Evolutionary conservation across 257 asterid genomes (phyloP).

Genomic region (Capsicum baccatum): DNA sequence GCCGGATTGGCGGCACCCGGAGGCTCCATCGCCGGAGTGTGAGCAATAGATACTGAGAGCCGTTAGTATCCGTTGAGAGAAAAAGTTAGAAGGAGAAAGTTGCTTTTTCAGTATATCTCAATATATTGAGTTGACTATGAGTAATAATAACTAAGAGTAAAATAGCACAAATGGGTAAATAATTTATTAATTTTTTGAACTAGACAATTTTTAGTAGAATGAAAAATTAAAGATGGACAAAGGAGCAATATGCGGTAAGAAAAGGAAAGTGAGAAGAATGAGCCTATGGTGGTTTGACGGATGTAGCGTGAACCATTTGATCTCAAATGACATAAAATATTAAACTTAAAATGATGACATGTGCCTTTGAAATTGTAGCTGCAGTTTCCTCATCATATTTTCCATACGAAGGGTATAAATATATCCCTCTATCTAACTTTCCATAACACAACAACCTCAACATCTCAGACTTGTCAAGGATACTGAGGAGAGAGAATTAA

Average conservation of each 20-base stretch:
- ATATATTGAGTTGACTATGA: too few relatives aligned
- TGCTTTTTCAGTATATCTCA: too few relatives aligned
- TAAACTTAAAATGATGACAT: not conserved
- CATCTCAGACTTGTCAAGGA: not conserved
- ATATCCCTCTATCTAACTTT: not conserved
- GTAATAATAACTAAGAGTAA: too few relatives aligned
- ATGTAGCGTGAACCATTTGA: conserved; percentile 8
- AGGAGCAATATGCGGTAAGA: not conserved
- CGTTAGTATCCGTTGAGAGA: too few relatives aligned
- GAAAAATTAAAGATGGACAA: too few relatives aligned
- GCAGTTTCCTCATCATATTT: not conserved
- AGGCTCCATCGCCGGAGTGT: too few relatives aligned
- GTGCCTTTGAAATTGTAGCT: not conserved
- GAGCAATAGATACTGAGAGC: too few relatives aligned
- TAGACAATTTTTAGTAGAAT: too few relatives aligned
- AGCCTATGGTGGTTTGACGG: not conserved
- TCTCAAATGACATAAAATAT: not conserved
- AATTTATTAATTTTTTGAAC: too few relatives aligned
- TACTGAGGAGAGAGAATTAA: not conserved
- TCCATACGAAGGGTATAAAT: not conserved
- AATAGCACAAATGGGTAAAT: too few relatives aligned
- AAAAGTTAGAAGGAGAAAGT: too few relatives aligned
- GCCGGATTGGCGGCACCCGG: too few relatives aligned
- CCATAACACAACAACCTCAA: conserved; percentile 1
- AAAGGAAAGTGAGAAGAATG: not conserved